Base-by-base conservation (phyloP, 202 grass and related monocot species). In the Hordeum pubiflorum region DNA sequence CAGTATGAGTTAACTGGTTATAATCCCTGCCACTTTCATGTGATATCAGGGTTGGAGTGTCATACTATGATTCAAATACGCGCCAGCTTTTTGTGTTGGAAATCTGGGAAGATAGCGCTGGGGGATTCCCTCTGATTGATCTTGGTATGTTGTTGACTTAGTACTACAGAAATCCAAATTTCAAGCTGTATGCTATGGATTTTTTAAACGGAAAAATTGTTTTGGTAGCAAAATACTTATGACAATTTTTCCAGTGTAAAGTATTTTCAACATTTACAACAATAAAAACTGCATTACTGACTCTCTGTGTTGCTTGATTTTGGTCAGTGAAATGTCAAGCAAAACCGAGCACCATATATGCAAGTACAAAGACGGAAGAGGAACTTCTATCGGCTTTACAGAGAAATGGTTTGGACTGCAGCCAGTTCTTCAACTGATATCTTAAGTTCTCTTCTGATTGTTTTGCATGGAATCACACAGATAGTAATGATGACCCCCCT, bases 301-400 rank as follows among this genome's bases (percentile, higher is more conserved):
- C 8, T 44, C 60, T 72, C 67, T 90, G 27, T 80, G 13, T 59
- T 79, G 54, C 17, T 38, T 82, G 9, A 21, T 91, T 69, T 67
- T 56, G 66, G 40, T 63, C 83, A 94, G 92, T 97, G 82, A 97
- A 93, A 81, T 97, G 87, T 87, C 94, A 97, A 77, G 83, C 90
- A 55, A 97, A 89, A 72, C 90, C 94, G 54, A 89, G 54, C 81
- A 89, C 82, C 69, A 94, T 97, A 89, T 97, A 97, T 74, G 79
- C 94, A 79, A 97, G 94, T 57, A 92, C 94, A 50, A 97, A 97
- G 82, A 92, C 92, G 1, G 94, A 97, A 69, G 94, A 97, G 79
- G 73, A 82, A 77, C 79, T 97, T 34, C 86, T 97, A 70, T 89
- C 74, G 41, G 94, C 91, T 74, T 91, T 97, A 82, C 91, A 92